Conservation (phyloP, 768 basidiomycete genomes). For the Mycena alexandri region DNA sequence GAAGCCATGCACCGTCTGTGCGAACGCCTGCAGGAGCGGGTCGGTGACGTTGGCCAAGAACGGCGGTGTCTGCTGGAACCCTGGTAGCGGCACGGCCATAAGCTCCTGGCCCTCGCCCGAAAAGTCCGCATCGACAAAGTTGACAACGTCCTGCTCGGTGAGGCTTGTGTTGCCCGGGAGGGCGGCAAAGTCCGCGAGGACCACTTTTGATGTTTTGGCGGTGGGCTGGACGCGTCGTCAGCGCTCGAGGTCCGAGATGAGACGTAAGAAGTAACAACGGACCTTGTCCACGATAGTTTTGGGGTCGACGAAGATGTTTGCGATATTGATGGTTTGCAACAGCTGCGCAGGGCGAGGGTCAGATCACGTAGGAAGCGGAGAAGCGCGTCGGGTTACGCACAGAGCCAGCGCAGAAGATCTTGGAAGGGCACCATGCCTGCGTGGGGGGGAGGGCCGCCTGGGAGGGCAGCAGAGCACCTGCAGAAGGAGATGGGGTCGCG, state of each 20-base stretch:
- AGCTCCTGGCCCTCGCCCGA: constrained; percentile 90
- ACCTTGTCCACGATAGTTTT: constrained; percentile 91
- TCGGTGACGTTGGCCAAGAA: constrained; percentile 81
- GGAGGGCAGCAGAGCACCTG: constrained; percentile 26
- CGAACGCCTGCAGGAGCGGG: constrained; percentile 76
- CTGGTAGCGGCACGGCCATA: constrained; percentile 67
- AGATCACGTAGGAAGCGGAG: constrained; percentile 23
- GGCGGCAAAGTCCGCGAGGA: constrained; percentile 73
- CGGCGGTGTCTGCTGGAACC: constrained; percentile 72
- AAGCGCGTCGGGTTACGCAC: constrained; percentile 56
- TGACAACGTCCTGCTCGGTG: constrained; percentile 74
- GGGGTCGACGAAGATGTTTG: constrained; percentile 78
- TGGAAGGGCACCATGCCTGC: constrained; percentile 51
- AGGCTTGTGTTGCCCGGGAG: constrained; percentile 40
- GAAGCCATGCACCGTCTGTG: constrained; percentile 85
- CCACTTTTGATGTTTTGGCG: constrained; percentile 69
- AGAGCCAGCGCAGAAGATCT: constrained; percentile 85
- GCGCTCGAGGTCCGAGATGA: neutral
- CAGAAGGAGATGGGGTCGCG: constrained; percentile 30
- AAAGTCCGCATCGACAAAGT: constrained; percentile 83
- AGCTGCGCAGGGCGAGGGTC: constrained; percentile 57
- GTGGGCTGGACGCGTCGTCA: constrained; percentile 69
- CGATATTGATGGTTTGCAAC: constrained; percentile 88
- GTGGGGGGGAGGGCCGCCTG: constrained; percentile 29
- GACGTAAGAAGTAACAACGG: constrained; percentile 9